A percentile compares a stretch with the other conserved stretches of the same genome.
Evolutionary conservation across 1,284 basidiomycete species (phyloP).

Genomic region (Tilletiaria anomala): DNA sequence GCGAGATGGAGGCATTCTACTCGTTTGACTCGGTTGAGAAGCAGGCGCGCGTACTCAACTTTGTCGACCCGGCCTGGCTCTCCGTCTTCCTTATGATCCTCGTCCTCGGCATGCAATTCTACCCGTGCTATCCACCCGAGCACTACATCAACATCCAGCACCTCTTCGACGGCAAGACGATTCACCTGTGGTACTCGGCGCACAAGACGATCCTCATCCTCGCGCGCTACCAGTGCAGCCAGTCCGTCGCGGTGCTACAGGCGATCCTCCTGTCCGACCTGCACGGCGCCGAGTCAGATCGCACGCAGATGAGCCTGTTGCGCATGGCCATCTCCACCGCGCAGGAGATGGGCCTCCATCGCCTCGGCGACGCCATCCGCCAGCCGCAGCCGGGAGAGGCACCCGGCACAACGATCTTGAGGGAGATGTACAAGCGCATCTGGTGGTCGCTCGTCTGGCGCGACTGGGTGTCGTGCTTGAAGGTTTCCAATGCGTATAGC

Average conservation of each 20-base stretch:
- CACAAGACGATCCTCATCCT: constrained; percentile 25
- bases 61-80: constrained; percentile 32
- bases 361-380: constrained; percentile 19
- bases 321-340: constrained; percentile 32
- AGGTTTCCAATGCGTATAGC: constrained; percentile 12
- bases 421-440: constrained; percentile 28
- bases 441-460: constrained; percentile 31
- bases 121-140: constrained; percentile 18
- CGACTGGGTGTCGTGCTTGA: constrained; percentile 22
- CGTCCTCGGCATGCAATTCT: constrained; percentile 28
- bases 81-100: constrained; percentile 25
- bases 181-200: constrained; percentile 28
- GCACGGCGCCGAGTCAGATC: constrained; percentile 13
- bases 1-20: constrained; percentile 28
- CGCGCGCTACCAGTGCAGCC: constrained; percentile 20
- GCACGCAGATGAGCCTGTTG: constrained; percentile 12
- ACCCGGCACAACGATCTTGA: background rate
- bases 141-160: constrained; percentile 13
- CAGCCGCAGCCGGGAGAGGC: background rate
- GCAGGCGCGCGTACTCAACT: constrained; percentile 26
- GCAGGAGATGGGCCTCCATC: constrained; percentile 29
- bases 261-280: constrained; percentile 25
- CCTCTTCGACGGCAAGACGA: constrained; percentile 23
- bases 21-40: constrained; percentile 17
- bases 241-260: constrained; percentile 25